Evolutionary conservation across 2,329 filamentous ascomycete genomes (phyloP), one percentile per base, ranked within the genome.

Genomic region (Fusarium papillatum): DNA sequence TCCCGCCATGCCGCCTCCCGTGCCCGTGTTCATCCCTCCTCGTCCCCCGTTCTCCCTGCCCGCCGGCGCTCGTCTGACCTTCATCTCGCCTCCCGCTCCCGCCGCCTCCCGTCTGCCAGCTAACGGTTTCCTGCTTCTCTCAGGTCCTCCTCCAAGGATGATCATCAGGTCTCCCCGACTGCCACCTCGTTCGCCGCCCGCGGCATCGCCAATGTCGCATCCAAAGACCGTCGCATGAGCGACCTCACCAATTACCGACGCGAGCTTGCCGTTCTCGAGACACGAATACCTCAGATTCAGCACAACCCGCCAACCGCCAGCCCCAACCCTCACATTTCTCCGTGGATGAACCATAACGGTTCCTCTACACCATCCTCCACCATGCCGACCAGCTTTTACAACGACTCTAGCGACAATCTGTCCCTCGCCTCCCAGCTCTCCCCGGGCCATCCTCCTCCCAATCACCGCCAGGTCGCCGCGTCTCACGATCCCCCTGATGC

Each of bases 331-430:
- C 91, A 90, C 80, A 85, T 90, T 77, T 86, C 89, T 77, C 90
- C 92, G 36, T 93, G 91, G 90, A 90, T 90, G 87, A 84, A 87
- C 69, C 80, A 83, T 66, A 85, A 83, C 80, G 84, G 82, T 68
- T 80, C 81, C 64, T 80, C 85, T 66, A 79, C 80, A 59, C 80
- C 82, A 66, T 81, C 85, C 69, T 83, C 83, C 80, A 79, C 81
- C 43, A 84, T 87, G 80, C 82, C 85, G 43, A 90, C 88, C 60
- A 93, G 88, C 82, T 95, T 95, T 84, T 94, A 91, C 84, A 92
- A 95, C 83, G 93, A 95, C 81, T 95, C 93, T 39, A 93, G 89
- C 85, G 94, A 96, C 80, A 93, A 92, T 80, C 81, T 93, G 66
- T 91, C 90, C 16, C 81, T 87, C 29, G 83, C 84, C 38, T 92